A percentile compares a stretch with the other conserved stretches of the same genome.
Conservation (phyloP, 331 rosid genomes). For the Acacia pycnantha region DNA sequence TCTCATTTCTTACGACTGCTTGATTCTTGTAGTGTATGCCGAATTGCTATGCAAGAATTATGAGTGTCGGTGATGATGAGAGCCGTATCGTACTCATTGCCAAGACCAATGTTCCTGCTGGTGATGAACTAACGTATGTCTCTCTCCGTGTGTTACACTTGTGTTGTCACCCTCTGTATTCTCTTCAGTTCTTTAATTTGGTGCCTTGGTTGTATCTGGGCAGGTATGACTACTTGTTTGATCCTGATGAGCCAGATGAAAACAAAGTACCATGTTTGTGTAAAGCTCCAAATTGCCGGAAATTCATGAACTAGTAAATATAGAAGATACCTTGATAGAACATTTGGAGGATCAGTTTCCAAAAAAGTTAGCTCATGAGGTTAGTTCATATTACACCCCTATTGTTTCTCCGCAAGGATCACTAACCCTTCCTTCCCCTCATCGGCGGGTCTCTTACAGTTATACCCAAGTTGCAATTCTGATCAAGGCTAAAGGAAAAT, state of each 20-base stretch:
- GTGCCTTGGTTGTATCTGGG: slow-evolving; percentile 31
- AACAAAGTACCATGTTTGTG: slow-evolving; percentile 96
- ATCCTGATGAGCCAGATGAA: slow-evolving; percentile 97
- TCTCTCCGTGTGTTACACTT: not conserved
- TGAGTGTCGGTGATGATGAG: slow-evolving; percentile 96
- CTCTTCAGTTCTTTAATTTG: not conserved
- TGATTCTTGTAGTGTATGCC: slow-evolving; percentile 75
- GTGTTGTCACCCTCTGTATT: not conserved
- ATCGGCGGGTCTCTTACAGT: slow-evolving; percentile 46
- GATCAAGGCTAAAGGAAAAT: slow-evolving; percentile 13
- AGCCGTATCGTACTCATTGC: slow-evolving; percentile 98
- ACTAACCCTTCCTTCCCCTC: slow-evolving; percentile 66
- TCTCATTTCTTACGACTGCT: slow-evolving; percentile 19
- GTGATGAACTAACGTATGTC: slow-evolving; percentile 88
- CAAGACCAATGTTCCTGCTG: slow-evolving; percentile 69
- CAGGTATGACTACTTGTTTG: slow-evolving; percentile 98
- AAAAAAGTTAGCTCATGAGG: not conserved
- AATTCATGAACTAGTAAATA: slow-evolving; percentile 86
- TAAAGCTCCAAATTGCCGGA: slow-evolving; percentile 91
- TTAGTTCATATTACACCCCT: slow-evolving; percentile 30
- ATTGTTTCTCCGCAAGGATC: slow-evolving; percentile 84
- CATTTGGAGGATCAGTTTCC: not conserved
- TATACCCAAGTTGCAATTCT: slow-evolving; percentile 56
- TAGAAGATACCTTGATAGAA: slow-evolving; percentile 14
- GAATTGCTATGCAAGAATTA: slow-evolving; percentile 98